Evolutionary conservation across 176 grass and related monocot species (phyloP).

Genomic region (Elaeis guineensis): DNA sequence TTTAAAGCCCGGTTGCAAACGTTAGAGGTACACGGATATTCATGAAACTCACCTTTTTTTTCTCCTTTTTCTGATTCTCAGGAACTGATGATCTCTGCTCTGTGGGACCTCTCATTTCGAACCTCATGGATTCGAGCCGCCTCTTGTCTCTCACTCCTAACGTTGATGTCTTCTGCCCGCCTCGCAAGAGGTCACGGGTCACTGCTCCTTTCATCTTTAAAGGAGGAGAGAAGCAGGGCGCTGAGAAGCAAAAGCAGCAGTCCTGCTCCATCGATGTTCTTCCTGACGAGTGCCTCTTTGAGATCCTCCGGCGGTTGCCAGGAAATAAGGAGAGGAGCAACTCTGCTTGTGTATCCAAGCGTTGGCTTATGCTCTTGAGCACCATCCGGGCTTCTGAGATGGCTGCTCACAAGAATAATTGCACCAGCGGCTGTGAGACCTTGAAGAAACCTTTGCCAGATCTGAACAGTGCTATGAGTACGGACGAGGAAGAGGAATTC

Average conservation of each 20-base stretch:
- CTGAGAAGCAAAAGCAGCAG: constrained; percentile 35
- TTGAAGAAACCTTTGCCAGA: constrained; percentile 36
- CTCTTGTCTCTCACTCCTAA: constrained; percentile 27
- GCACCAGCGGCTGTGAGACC: neutral
- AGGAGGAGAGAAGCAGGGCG: constrained; percentile 11
- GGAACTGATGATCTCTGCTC: constrained; percentile 24
- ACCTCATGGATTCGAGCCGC: constrained; percentile 31
- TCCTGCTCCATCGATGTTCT: constrained; percentile 53
- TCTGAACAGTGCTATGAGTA: constrained; percentile 44
- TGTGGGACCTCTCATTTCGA: constrained; percentile 16
- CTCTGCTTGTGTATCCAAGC: constrained; percentile 71
- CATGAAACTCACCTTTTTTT: neutral
- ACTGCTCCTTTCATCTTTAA: constrained; percentile 45
- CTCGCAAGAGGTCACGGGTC: constrained; percentile 62
- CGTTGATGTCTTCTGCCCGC: constrained; percentile 27
- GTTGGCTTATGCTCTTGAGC: constrained; percentile 59
- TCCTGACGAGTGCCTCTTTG: constrained; percentile 86
- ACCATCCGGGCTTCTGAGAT: constrained; percentile 71
- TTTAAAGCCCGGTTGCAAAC: constrained; percentile 4
- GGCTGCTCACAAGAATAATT: neutral
- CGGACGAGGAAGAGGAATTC: constrained; percentile 13
- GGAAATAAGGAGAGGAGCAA: constrained; percentile 47
- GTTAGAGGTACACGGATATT: neutral
- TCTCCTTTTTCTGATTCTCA: constrained; percentile 9
- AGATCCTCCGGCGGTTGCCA: constrained; percentile 71